phyloP scores from a whole-genome alignment of 192 early-diverging fungal genomes.

The Jimgerdemannia lactiflua region DNA sequence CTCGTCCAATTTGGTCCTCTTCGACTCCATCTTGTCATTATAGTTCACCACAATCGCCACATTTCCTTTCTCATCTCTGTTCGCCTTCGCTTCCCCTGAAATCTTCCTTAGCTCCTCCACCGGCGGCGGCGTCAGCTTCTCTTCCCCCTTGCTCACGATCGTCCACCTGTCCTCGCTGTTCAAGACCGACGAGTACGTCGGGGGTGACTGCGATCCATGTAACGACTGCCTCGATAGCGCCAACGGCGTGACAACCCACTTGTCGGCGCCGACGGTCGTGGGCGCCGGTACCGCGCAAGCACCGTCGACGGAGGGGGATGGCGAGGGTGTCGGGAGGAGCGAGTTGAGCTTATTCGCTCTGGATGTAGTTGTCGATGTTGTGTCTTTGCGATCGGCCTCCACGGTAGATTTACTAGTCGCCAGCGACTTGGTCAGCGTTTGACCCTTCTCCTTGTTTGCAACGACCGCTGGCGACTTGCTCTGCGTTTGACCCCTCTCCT shows the following conservation, averaged over 20 bases:
- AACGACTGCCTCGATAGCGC: not conserved
- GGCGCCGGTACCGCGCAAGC: not conserved
- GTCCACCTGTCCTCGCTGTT: not conserved
- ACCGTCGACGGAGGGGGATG: not conserved
- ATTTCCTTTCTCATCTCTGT: conserved; percentile 22
- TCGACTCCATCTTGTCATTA: conserved; percentile 39
- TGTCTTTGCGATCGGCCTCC: no score
- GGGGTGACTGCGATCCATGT: not conserved
- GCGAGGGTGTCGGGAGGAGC: not conserved
- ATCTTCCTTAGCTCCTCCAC: not conserved
- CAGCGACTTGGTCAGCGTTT: not conserved
- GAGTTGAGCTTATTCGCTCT: not conserved
- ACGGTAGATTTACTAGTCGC: no score
- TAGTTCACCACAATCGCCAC: conserved; percentile 47
- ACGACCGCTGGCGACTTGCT: not conserved
- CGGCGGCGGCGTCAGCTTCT: not conserved
- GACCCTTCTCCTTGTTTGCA: not conserved
- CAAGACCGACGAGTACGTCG: not conserved
- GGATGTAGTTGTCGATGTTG: no score
- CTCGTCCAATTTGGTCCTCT: conserved; percentile 35
- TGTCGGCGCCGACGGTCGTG: not conserved
- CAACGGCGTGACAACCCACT: not conserved
- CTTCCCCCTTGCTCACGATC: not conserved
- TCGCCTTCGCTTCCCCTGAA: not conserved
- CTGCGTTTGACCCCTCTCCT: not conserved